These are phyloP conservation scores for Teunomyces panamensis DNA, from an alignment of 805 yeast genomes.

Conservation along the genomic window DNA sequence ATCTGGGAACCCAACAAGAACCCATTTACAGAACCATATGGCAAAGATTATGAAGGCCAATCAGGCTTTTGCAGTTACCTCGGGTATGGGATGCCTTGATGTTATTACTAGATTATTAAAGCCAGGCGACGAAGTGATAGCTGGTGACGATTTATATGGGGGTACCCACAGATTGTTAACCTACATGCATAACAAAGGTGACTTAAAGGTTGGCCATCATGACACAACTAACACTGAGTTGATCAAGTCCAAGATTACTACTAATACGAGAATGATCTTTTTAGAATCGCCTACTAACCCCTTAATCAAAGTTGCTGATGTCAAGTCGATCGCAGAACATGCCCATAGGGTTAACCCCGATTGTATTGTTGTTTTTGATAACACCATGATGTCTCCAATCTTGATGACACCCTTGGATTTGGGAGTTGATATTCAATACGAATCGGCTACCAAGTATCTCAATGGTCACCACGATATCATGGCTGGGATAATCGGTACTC, in stretches of 20 bases:
- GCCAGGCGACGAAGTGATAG: slow-evolving; percentile 89
- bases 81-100: slow-evolving; percentile 93
- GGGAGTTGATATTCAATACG: slow-evolving; percentile 90
- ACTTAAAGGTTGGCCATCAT: slow-evolving; percentile 65
- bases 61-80: slow-evolving; percentile 75
- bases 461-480: slow-evolving; percentile 95
- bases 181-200: slow-evolving; percentile 61
- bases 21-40: slow-evolving; percentile 72
- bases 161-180: slow-evolving; percentile 87
- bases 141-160: slow-evolving; percentile 94
- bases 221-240: slow-evolving; percentile 75
- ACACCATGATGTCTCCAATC: slow-evolving; percentile 95
- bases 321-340: slow-evolving; percentile 59
- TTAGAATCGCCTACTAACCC: slow-evolving; percentile 95
- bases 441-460: slow-evolving; percentile 87
- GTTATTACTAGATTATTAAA: slow-evolving; percentile 69
- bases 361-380: slow-evolving; percentile 79
- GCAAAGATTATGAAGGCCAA: slow-evolving; percentile 77
- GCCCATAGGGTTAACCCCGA: slow-evolving; percentile 70
- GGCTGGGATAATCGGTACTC: slow-evolving; percentile 89
- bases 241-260: slow-evolving; percentile 54
- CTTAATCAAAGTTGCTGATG: slow-evolving; percentile 80
- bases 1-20: slow-evolving; percentile 92
- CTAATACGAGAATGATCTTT: slow-evolving; percentile 70
- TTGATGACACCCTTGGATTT: slow-evolving; percentile 80